These are phyloP conservation scores for Diplotaxis tenuifolia DNA, from an alignment of 345 rosid genomes.

Conservation along the genomic window DNA sequence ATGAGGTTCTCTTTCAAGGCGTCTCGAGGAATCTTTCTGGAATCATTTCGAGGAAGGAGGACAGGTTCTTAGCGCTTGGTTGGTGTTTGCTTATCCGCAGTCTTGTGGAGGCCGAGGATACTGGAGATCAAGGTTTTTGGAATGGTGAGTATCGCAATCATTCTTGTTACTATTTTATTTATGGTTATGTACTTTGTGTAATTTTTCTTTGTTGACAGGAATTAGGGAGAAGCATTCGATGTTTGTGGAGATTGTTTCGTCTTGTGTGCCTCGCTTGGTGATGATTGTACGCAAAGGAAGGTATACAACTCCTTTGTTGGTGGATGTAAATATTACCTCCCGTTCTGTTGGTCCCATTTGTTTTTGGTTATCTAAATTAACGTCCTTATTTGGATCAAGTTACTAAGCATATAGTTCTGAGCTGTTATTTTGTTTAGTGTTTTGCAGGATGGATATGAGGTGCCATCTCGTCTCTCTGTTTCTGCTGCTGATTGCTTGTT, in stretches of 20 bases:
- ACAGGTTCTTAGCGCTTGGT: constrained; percentile 65
- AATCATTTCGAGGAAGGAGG: constrained; percentile 58
- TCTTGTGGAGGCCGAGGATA: constrained; percentile 55
- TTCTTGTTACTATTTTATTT: constrained; percentile 12
- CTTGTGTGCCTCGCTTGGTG: constrained; percentile 50
- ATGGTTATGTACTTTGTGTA: not conserved
- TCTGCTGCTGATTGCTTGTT: constrained; percentile 90
- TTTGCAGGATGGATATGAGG: constrained; percentile 71
- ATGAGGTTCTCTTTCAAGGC: constrained; percentile 54
- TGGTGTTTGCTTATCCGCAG: constrained; percentile 77
- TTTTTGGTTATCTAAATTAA: not conserved
- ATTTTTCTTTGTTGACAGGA: constrained; percentile 49
- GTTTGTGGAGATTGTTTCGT: constrained; percentile 57
- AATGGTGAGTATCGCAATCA: constrained; percentile 45
- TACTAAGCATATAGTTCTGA: constrained; percentile 7
- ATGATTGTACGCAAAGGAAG: constrained; percentile 56
- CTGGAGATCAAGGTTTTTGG: constrained; percentile 42
- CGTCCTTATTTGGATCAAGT: not conserved
- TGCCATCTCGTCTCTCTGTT: constrained; percentile 83
- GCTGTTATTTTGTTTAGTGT: constrained; percentile 43
- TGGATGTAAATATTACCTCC: not conserved
- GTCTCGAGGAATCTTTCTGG: constrained; percentile 46
- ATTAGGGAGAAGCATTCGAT: constrained; percentile 55
- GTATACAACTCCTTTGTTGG: constrained; percentile 39
- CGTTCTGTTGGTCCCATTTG: not conserved